phyloP scores from a whole-genome alignment of 2,329 filamentous ascomycete genomes.

The Septoria linicola region DNA sequence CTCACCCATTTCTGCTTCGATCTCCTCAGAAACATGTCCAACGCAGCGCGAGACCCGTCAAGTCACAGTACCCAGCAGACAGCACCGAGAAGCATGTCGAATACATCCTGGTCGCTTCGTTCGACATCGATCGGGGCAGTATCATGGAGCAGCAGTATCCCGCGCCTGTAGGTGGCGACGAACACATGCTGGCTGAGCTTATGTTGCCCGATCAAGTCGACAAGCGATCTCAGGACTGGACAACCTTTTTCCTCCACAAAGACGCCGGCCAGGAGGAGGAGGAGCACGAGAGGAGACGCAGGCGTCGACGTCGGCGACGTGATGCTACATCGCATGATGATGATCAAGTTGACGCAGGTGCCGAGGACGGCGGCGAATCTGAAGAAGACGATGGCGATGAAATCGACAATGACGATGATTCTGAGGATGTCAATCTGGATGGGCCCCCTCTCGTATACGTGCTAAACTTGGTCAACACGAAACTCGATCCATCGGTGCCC shows the following conservation, averaged over 20 bases:
- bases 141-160: constrained; percentile 99
- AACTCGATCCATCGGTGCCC: constrained; percentile 89
- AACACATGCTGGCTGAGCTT: constrained; percentile 95
- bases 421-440: constrained; percentile 61
- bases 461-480: constrained; percentile 95
- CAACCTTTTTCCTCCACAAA: constrained; percentile 97
- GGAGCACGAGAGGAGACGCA: constrained; percentile 58
- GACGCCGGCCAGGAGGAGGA: constrained; percentile 84
- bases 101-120: constrained; percentile 95
- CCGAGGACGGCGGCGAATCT: constrained; percentile 49
- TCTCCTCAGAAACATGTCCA: constrained; percentile 11
- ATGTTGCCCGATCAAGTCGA: constrained; percentile 98
- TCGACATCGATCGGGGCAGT: constrained; percentile 92
- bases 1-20: constrained; percentile 6
- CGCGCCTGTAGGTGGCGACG: constrained; percentile 89
- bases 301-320: constrained; percentile 42
- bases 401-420: constrained; percentile 48
- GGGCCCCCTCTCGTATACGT: constrained; percentile 95
- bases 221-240: constrained; percentile 94
- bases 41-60: constrained; percentile 35
- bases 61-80: constrained; percentile 51
- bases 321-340: constrained; percentile 45
- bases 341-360: constrained; percentile 49
- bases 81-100: constrained; percentile 84
- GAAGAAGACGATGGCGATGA: constrained; percentile 53